Percentiles rank a stretch among this genome's conserved stretches.
Conservation (phyloP, 768 basidiomycete genomes). For the Rossbeevera mucosa region DNA sequence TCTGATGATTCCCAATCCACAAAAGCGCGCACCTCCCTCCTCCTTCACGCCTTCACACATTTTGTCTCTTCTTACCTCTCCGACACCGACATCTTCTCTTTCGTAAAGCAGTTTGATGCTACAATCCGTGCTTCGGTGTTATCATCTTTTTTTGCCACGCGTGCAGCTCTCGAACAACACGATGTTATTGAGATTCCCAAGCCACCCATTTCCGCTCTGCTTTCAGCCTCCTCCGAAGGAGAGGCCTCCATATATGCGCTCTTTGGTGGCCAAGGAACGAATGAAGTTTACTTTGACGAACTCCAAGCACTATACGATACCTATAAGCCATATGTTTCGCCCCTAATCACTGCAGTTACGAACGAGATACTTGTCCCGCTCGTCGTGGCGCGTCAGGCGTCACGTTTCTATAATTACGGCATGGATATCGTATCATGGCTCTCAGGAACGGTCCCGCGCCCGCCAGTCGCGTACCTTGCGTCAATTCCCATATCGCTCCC, state of each 20-base stretch:
- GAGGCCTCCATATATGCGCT: slow-evolving; percentile 82
- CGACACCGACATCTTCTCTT: slow-evolving; percentile 73
- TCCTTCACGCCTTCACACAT: slow-evolving; percentile 68
- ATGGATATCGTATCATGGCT: slow-evolving; percentile 86
- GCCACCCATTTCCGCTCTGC: slow-evolving; percentile 61
- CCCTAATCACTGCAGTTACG: slow-evolving; percentile 64
- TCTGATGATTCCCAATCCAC: slow-evolving; percentile 50
- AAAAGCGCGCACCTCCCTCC: slow-evolving; percentile 55
- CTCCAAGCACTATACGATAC: slow-evolving; percentile 87
- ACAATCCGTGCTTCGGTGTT: slow-evolving; percentile 76
- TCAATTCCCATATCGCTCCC: slow-evolving; percentile 93
- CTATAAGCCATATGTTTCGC: slow-evolving; percentile 80
- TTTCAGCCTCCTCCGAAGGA: slow-evolving; percentile 55
- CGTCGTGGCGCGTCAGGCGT: slow-evolving; percentile 49
- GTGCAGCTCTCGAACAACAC: slow-evolving; percentile 61
- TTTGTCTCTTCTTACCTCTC: slow-evolving; percentile 76
- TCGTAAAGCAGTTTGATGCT: slow-evolving; percentile 68
- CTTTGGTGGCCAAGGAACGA: slow-evolving; percentile 97
- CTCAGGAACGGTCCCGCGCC: slow-evolving; percentile 60
- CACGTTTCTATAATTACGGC: slow-evolving; percentile 72
- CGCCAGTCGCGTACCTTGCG: slow-evolving; percentile 80
- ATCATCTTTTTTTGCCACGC: slow-evolving; percentile 72
- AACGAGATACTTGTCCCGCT: slow-evolving; percentile 68
- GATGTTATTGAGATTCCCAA: slow-evolving; percentile 52
- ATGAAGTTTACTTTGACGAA: slow-evolving; percentile 98